Base-by-base conservation (phyloP, 148 eudicot genomes). In the Tetragonia tetragonoides region DNA sequence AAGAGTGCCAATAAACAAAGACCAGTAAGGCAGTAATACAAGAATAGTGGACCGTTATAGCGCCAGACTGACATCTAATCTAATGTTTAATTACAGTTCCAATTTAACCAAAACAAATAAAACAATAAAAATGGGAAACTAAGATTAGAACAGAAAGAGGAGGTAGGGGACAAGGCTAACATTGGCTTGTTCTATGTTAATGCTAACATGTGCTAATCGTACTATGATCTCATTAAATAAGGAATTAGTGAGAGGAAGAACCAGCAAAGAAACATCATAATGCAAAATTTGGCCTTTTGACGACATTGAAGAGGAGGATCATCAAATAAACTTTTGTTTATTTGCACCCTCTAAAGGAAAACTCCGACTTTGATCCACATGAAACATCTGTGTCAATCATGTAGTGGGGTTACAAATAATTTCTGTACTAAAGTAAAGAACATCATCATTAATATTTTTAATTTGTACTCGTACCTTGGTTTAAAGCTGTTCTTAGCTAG, bases 171-270 rank as follows among this genome's bases (percentile, higher is more conserved):
- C 75, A 68, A 69, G 6, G 71, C 75, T 59, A 73, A 38, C 42
- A 68, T 75, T 41, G 51, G 62, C 63, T 16, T 72, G 73, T 81
- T 54, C 57, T 39, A 75, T 60, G 76, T 63, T 40, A 41, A 72
- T 76, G 76, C 72, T 71, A 70, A 68, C 84, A 76, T 81, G 84
- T 81, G 84, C 80, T 77, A 20, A 72, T 71, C 10, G 83, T 81
- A 81, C 79, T 23, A 75, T 40, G 24, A 1, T 42, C 67, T 71
- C 38, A 81, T 63, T 77, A 64, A 76, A 70, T 57, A 47, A 76
- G 72, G 40, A 66, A 21, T 81, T 66, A 66, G 24, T 68, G 44
- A 66, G 18, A 14, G 17, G 2, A 44, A 66, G 74, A 77, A 77
- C 54, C 68, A 77, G 15, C 77, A 11, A 40, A 57, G 65, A 72